Percentiles rank a stretch among this genome's conserved stretches.
phyloP scores from a whole-genome alignment of 495 filamentous ascomycete genomes.

The Penicillium lagena region DNA sequence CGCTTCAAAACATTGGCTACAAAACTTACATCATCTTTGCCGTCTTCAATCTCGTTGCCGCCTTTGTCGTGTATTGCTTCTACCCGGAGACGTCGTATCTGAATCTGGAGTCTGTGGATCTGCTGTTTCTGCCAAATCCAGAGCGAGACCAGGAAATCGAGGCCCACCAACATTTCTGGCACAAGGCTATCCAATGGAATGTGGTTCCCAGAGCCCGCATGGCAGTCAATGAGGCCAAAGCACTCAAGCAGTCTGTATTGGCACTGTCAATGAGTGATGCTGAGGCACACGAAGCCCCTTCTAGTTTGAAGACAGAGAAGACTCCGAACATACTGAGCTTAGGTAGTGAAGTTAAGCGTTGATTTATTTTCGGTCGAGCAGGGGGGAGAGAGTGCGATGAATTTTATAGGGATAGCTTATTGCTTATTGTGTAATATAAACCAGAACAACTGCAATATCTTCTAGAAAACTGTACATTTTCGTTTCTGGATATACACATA shows the following conservation, averaged over 20 bases:
- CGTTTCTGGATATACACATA: too few relatives aligned
- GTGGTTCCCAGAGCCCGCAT: slow-evolving; percentile 11
- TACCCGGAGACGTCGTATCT: slow-evolving; percentile 28
- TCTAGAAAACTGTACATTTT: too few relatives aligned
- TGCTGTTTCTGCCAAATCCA: slow-evolving; percentile 6
- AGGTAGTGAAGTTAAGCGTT: neutral
- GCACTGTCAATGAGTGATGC: slow-evolving; percentile 3
- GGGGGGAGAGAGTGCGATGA: too few relatives aligned
- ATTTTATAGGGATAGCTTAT: too few relatives aligned
- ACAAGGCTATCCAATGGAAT: slow-evolving; percentile 9
- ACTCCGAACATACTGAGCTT: slow-evolving; percentile 1
- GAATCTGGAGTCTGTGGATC: slow-evolving; percentile 11
- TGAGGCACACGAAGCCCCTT: neutral
- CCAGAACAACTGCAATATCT: too few relatives aligned
- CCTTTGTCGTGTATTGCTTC: slow-evolving; percentile 34
- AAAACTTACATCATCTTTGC: slow-evolving; percentile 35
- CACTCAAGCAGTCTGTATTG: slow-evolving; percentile 5
- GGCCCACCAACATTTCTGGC: slow-evolving; percentile 7
- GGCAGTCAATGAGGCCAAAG: slow-evolving; percentile 12
- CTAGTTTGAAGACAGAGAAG: neutral
- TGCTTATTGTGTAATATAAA: too few relatives aligned
- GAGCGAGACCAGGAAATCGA: slow-evolving; percentile 4
- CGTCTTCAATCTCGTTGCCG: slow-evolving; percentile 19
- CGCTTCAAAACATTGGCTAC: slow-evolving; percentile 17
- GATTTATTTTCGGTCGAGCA: too few relatives aligned